Evolutionary conservation across 1,284 basidiomycete genomes (phyloP).

Genomic region (Heterobasidion parviporum): DNA sequence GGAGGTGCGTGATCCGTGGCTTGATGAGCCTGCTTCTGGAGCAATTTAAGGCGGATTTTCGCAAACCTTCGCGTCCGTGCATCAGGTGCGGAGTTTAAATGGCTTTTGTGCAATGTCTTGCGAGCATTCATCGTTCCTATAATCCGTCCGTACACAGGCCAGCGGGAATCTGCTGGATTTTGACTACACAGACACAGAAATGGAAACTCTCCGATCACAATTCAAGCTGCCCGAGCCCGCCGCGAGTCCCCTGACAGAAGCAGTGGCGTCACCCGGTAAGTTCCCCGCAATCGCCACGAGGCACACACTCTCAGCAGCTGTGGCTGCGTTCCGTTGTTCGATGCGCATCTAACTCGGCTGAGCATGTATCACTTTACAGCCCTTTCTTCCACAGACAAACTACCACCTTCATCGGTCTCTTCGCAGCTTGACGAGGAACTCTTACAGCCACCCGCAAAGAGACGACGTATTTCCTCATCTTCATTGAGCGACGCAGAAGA

Average conservation of each 20-base stretch:
- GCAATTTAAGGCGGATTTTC: no score
- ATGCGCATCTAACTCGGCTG: background rate
- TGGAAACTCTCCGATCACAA: slow-evolving; percentile 65
- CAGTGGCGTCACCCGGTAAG: slow-evolving; percentile 24
- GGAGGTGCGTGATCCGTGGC: slow-evolving; percentile 43
- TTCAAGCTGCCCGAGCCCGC: slow-evolving; percentile 47
- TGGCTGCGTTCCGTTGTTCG: slow-evolving; percentile 4
- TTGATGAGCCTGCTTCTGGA: background rate
- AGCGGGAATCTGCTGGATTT: slow-evolving; percentile 71
- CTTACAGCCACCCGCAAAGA: slow-evolving; percentile 21
- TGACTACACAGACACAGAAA: slow-evolving; percentile 62
- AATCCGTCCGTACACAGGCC: slow-evolving; percentile 41
- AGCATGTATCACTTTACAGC: slow-evolving; percentile 9
- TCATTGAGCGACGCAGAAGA: slow-evolving; percentile 23
- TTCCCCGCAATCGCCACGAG: slow-evolving; percentile 17
- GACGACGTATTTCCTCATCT: slow-evolving; percentile 20
- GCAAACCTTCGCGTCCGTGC: background rate
- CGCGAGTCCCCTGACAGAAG: slow-evolving; percentile 30
- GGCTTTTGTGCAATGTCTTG: background rate
- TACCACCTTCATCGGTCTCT: slow-evolving; percentile 45
- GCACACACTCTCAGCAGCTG: slow-evolving; percentile 10
- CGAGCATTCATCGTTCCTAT: background rate
- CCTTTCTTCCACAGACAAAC: slow-evolving; percentile 26
- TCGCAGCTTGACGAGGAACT: slow-evolving; percentile 33
- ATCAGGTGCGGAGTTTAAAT: slow-evolving; percentile 14